These are phyloP conservation scores for Podaxis pistillaris DNA, from an alignment of 768 basidiomycete species.

Conservation along the genomic window DNA sequence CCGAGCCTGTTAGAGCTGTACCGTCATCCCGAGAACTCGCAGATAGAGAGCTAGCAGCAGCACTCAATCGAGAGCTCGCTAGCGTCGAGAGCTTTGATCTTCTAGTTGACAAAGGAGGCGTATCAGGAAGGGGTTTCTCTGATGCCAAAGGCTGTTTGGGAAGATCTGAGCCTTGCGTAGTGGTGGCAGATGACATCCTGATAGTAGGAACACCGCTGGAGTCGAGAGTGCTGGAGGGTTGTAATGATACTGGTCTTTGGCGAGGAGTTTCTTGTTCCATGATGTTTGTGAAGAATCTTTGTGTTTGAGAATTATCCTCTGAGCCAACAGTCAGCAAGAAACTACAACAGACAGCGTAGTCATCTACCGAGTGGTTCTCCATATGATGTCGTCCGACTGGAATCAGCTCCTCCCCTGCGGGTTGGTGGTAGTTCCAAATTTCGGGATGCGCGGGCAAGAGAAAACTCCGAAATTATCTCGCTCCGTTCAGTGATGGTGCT, in stretches of 20 bases:
- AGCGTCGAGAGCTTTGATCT: conserved; percentile 70
- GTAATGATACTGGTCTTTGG: conserved; percentile 4
- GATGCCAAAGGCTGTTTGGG: conserved; percentile 12
- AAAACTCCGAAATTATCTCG: conserved; percentile 60
- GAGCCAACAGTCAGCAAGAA: not conserved
- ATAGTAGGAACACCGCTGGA: conserved; percentile 37
- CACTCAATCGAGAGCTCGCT: conserved; percentile 62
- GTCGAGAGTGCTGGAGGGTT: not conserved
- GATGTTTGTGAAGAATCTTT: conserved; percentile 5
- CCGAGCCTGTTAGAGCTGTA: conserved; percentile 52
- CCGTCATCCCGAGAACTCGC: conserved; percentile 57
- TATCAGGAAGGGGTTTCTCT: conserved; percentile 18
- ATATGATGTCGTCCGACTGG: conserved; percentile 56
- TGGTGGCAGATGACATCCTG: conserved; percentile 10
- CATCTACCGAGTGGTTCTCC: conserved; percentile 58
- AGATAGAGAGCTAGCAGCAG: conserved; percentile 35
- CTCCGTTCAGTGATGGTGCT: conserved; percentile 70
- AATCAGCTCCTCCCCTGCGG: conserved; percentile 20
- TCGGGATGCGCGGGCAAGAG: conserved; percentile 45
- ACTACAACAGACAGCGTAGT: not conserved
- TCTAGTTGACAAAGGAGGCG: conserved; percentile 31
- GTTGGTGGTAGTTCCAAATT: conserved; percentile 14
- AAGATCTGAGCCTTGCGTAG: not conserved
- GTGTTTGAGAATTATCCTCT: conserved; percentile 13
- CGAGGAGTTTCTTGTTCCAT: conserved; percentile 5